Evolutionary conservation across 2,329 filamentous ascomycete species (phyloP).

Genomic region (Fusarium poae): DNA sequence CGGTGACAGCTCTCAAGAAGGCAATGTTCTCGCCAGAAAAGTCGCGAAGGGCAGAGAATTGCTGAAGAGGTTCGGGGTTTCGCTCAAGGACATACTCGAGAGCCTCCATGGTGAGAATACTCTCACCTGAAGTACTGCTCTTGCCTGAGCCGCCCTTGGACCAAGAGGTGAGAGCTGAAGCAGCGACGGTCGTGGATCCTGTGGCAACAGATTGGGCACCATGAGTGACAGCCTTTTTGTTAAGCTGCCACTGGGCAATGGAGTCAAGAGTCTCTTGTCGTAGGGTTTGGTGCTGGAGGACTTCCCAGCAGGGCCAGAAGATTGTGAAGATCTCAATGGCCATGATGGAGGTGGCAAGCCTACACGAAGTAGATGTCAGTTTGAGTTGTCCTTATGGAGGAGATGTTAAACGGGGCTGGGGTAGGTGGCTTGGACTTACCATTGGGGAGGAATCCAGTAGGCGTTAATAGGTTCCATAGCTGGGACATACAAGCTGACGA

Average conservation of each 20-base stretch:
- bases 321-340: constrained; percentile 74
- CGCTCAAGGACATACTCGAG: constrained; percentile 69
- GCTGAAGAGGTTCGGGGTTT: constrained; percentile 70
- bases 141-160: constrained; percentile 53
- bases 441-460: constrained; percentile 71
- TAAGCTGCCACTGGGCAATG: constrained; percentile 63
- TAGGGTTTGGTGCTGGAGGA: constrained; percentile 60
- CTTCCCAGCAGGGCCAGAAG: constrained; percentile 72
- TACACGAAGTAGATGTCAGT: constrained; percentile 37
- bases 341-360: constrained; percentile 71
- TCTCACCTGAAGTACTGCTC: constrained; percentile 55
- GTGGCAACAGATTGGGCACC: constrained; percentile 53
- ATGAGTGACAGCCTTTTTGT: constrained; percentile 52
- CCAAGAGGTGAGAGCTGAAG: constrained; percentile 56
- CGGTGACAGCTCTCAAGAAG: constrained; percentile 69
- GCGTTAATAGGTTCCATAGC: constrained; percentile 65
- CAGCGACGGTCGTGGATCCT: constrained; percentile 51
- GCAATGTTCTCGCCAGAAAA: constrained; percentile 78
- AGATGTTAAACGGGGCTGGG: not conserved
- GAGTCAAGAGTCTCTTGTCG: constrained; percentile 63
- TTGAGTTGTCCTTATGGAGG: not conserved
- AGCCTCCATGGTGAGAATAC: constrained; percentile 50
- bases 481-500: constrained; percentile 68
- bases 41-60: constrained; percentile 74
- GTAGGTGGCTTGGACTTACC: constrained; percentile 58